A percentile compares a stretch with the other conserved stretches of the same genome.
These are phyloP conservation scores for Dactylonectria macrodidyma DNA, from an alignment of 2,329 filamentous ascomycete genomes.

Conservation along the genomic window DNA sequence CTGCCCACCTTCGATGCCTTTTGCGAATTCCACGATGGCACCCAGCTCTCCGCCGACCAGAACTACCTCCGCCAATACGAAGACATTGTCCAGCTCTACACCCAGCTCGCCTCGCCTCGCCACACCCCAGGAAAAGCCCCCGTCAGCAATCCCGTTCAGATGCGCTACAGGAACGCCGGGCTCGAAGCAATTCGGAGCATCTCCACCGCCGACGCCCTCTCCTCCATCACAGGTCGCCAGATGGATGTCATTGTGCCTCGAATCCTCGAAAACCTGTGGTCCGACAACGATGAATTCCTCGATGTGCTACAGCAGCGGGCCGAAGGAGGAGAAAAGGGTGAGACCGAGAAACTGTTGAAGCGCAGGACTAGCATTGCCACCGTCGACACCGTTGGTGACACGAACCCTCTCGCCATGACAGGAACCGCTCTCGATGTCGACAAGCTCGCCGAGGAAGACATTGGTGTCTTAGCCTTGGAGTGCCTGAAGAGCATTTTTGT, in stretches of 20 bases:
- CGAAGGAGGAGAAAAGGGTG: constrained; percentile 77
- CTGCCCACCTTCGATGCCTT: constrained; percentile 89
- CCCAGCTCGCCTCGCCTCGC: constrained; percentile 81
- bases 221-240: constrained; percentile 81
- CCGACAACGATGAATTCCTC: constrained; percentile 79
- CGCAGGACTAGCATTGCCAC: constrained; percentile 86
- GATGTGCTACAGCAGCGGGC: constrained; percentile 77
- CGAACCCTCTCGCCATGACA: constrained; percentile 80
- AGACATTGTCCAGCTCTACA: constrained; percentile 84
- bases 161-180: constrained; percentile 83
- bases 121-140: constrained; percentile 65
- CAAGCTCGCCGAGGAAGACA: constrained; percentile 90
- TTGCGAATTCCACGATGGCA: constrained; percentile 89
- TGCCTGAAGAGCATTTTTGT: constrained; percentile 90
- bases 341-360: constrained; percentile 73
- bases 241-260: constrained; percentile 86
- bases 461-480: constrained; percentile 85
- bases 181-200: constrained; percentile 86
- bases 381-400: constrained; percentile 72
- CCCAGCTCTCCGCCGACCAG: constrained; percentile 87
- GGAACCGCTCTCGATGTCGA: constrained; percentile 90
- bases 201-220: constrained; percentile 83
- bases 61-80: constrained; percentile 87
- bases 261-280: constrained; percentile 89
- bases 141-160: constrained; percentile 79